Percentiles rank a stretch among this genome's conserved stretches.
These are phyloP conservation scores for Rhodotorula graminis DNA, from an alignment of 768 basidiomycete genomes.

Conservation along the genomic window DNA sequence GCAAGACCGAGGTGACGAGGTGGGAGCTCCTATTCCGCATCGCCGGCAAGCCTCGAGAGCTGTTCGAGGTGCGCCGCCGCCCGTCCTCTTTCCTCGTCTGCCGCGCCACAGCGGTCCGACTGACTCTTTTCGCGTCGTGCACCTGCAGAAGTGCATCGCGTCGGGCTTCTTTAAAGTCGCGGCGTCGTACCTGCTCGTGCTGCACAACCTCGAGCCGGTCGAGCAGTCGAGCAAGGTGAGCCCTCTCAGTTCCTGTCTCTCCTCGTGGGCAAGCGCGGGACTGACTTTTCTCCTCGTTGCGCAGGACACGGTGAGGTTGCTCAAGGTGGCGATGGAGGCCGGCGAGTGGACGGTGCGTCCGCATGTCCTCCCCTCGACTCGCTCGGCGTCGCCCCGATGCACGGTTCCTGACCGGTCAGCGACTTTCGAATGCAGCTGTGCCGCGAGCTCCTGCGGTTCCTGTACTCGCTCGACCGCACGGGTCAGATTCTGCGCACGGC, in stretches of 20 bases:
- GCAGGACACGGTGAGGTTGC: constrained; percentile 68
- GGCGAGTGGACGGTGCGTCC: constrained; percentile 63
- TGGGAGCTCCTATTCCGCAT: constrained; percentile 85
- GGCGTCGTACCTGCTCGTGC: constrained; percentile 82
- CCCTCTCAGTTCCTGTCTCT: background rate
- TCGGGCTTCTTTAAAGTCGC: constrained; percentile 76
- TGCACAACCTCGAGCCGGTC: constrained; percentile 87
- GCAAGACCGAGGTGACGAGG: constrained; percentile 88
- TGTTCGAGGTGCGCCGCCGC: constrained; percentile 86
- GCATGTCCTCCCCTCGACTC: background rate
- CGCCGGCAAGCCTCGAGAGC: constrained; percentile 79
- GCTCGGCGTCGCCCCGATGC: background rate
- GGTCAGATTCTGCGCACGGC: constrained; percentile 51
- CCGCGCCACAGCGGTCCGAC: too few species aligned
- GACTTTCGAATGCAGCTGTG: constrained; percentile 56
- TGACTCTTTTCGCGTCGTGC: too few species aligned
- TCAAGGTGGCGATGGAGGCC: constrained; percentile 67
- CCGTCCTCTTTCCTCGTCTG: too few species aligned
- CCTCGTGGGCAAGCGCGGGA: too few species aligned
- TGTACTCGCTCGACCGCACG: constrained; percentile 84
- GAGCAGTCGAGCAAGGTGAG: constrained; percentile 61
- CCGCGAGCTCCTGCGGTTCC: constrained; percentile 82
- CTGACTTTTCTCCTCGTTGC: background rate
- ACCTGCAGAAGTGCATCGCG: constrained; percentile 67
- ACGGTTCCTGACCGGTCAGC: too few species aligned